Evolutionary conservation across 2,329 filamentous ascomycete genomes (phyloP).

Genomic region (Calonectria fujianensis): DNA sequence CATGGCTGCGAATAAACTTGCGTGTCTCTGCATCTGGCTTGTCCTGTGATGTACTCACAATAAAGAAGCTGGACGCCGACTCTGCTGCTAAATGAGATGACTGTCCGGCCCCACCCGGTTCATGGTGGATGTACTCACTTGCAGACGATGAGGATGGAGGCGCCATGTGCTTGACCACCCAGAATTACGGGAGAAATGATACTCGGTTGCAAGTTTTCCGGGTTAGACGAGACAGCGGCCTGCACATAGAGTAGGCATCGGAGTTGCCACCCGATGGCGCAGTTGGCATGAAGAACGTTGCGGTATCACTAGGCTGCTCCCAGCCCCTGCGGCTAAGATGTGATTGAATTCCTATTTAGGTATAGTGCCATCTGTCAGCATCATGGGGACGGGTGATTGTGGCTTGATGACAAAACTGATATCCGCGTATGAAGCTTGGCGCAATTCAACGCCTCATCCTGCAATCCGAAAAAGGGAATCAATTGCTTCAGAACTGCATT

Average conservation of each 20-base stretch:
- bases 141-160: constrained; percentile 5
- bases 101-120: not conserved
- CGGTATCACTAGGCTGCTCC: not conserved
- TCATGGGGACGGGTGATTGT: not conserved
- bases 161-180: constrained; percentile 17
- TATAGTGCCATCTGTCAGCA: constrained; percentile 19
- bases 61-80: constrained; percentile 33
- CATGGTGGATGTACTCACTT: constrained; percentile 13
- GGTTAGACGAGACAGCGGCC: no score
- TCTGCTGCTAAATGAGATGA: constrained; percentile 27
- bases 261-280: no score
- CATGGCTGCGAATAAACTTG: constrained; percentile 55
- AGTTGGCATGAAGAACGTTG: not conserved
- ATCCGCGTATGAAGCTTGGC: constrained; percentile 2
- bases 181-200: not conserved
- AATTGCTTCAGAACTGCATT: not conserved
- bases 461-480: constrained; percentile 5
- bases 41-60: constrained; percentile 48
- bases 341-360: constrained; percentile 37
- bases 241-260: no score
- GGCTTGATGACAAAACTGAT: not conserved
- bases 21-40: constrained; percentile 50
- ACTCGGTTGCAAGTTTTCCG: not conserved
- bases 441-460: not conserved
- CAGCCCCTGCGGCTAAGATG: constrained; percentile 33